Evolutionary conservation across 768 basidiomycete species (phyloP), one percentile per base, ranked within the genome.

Genomic region (Sporobolomyces roseus): DNA sequence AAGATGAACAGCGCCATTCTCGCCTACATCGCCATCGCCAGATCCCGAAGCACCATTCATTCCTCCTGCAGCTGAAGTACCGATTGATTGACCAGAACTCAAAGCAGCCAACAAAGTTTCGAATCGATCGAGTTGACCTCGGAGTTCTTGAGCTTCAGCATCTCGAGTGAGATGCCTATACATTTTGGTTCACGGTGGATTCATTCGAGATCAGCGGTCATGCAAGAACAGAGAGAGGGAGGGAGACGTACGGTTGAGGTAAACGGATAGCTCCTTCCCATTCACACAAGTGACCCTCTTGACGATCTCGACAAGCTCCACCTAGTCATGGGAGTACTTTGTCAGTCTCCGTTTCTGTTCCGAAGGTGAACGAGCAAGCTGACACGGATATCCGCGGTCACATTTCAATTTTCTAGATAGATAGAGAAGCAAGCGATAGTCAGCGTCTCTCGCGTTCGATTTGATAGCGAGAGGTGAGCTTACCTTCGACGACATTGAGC

Each of bases 241-340:
- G 21, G 45, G 12, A 17, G 5, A 61, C 63, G 36, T 10, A 70
- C 64, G 69, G 64, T n/a, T 71, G 69, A n/a, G 69, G 69, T 2
- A 71, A 33, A 7, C 69, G 59, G 30, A 71, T 66, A 3, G 69
- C 69, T 1, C 51, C 69, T 33, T 63, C 69, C 69, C 69, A 71
- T 17, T 65, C 63, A 63, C 69, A 71, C 17, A 71, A 38, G 32
- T 71, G 69, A 16, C 60, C 69, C 19, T 71, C 69, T 25, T 66
- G 60, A 1, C 69, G 43, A 41, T 71, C 69, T 3, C 69, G 59
- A 43, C 69, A 71, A 7, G 69, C 69, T 0, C 69, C 69, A 48
- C 68, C 67, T 32, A 10, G 30, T 4, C 36, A 23, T 29, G 14
- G 6, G 3, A 13, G 25, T 16, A n/a, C 9, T 25, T 30, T 4